phyloP scores from a whole-genome alignment of 2,329 filamentous ascomycete species.

The Gremmenia infestans region DNA sequence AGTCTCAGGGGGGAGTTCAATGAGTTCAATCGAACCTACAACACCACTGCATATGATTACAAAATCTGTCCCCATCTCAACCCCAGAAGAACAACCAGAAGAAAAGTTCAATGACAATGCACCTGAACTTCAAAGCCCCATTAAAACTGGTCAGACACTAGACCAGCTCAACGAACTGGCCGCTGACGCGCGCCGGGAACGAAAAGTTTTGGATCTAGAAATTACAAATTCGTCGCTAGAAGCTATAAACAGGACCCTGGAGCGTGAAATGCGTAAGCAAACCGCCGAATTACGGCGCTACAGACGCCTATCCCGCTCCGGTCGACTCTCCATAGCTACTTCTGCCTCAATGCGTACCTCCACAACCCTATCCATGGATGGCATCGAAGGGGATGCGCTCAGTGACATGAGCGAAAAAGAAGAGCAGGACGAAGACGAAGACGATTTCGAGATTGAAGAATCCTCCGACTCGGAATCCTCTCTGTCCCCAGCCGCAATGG shows the following conservation, averaged over 20 bases:
- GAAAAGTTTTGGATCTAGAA: slow-evolving; percentile 92
- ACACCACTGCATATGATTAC: slow-evolving; percentile 19
- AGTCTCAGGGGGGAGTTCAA: slow-evolving; percentile 17
- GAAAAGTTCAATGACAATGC: slow-evolving; percentile 6
- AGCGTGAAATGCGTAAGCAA: slow-evolving; percentile 87
- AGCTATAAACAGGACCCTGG: slow-evolving; percentile 89
- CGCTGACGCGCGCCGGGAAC: slow-evolving; percentile 81
- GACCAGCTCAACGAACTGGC: slow-evolving; percentile 71
- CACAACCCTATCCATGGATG: slow-evolving; percentile 39
- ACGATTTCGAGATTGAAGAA: slow-evolving; percentile 34
- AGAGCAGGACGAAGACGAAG: slow-evolving; percentile 39
- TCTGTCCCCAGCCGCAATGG: slow-evolving; percentile 38
- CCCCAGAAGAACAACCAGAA: slow-evolving; percentile 18
- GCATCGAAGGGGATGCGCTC: slow-evolving; percentile 31
- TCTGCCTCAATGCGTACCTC: slow-evolving; percentile 43
- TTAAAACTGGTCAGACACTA: slow-evolving; percentile 48
- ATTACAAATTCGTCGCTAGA: slow-evolving; percentile 94
- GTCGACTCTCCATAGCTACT: slow-evolving; percentile 60
- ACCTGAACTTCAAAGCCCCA: slow-evolving; percentile 42
- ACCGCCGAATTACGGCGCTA: slow-evolving; percentile 82
- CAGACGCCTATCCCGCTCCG: slow-evolving; percentile 77
- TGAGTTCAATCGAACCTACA: slow-evolving; percentile 16
- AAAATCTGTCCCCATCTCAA: slow-evolving; percentile 17
- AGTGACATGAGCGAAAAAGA: slow-evolving; percentile 49
- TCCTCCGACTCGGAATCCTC: slow-evolving; percentile 39